Evolutionary conservation across 768 basidiomycete genomes (phyloP), one percentile per base, ranked within the genome.

Genomic region (Albatrellus ellisii): DNA sequence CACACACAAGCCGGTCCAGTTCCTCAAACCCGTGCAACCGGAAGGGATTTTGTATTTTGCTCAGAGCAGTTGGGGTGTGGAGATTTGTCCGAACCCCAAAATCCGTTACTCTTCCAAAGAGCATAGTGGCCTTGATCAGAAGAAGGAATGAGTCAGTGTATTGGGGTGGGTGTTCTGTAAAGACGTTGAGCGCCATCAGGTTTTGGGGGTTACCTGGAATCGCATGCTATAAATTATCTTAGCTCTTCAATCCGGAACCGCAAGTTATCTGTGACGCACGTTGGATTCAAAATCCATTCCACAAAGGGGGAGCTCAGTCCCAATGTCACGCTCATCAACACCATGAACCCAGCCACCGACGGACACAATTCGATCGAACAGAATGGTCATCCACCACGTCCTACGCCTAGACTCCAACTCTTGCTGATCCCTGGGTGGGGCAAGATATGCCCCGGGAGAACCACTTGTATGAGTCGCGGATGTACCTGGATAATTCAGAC

Each of bases 301-400:
- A 40, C 83, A 69, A 39, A 88, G 61, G 8, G 87, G 87, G 41
- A 90, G 62, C 55, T 89, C 87, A 11, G 87, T 89, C 7, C 83
- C 86, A 25, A 90, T 65, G 55, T 89, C 86, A 36, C 77, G 70
- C 55, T 90, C 86, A 50, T 87, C 83, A 14, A 90, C 73, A 6
- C 75, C 79, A 53, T 90, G 87, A 27, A 86, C 69, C 87, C 87
- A 90, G 14, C 87, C 86, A 32, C 84, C 85, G 2, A 61, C 59
- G 21, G 60, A 62, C 4, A 62, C 75, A 36, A 87, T 85, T 22
- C 86, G 79, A 58, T 90, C 86, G 56, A 89, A 88, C 35, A 87
- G 61, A 29, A 90, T 75, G 15, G 83, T 78, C 82, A 87, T 87
- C 86, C 86, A 90, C 87, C 87, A 90, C 4, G 85, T 81, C 40